Evolutionary conservation across 177 flowering plant species (phyloP), one percentile per base, ranked within the genome.

Genomic region (Vitis hybrid): DNA sequence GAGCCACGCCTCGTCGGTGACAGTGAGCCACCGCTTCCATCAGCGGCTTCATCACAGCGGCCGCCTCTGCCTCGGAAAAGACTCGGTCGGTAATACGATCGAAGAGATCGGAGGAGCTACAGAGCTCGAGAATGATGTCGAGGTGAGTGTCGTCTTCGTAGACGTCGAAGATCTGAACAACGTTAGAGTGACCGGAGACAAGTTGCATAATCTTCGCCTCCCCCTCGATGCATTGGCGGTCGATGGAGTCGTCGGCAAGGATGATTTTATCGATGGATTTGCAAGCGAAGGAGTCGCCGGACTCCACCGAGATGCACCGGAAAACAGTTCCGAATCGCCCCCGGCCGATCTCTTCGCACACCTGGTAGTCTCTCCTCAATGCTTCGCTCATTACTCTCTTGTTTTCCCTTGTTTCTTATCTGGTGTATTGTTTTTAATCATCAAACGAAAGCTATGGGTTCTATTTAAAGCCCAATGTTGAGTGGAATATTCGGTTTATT

Each of bases 1-100:
- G 97, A 1, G 83, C 86, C 5, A 92, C 86, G 51, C 96, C 94
- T 18, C 64, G 72, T 19, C 78, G 68, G 82, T 92, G 97, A 60
- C 91, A 86, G 74, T 90, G 86, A 4, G 86, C 81, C 10, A 90
- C 64, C 16, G 96, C 92, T 16, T 75, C 73, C 77, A 90, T 75
- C n/a, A 92, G 70, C 51, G 86, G 86, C 14, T 56, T 26, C 70
- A 86, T 72, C 19, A 85, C 60, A 12, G 74, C 29, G 2, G 79
- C 76, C 3, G 94, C 86, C 26, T 86, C 85, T 3, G 74, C 7
- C 72, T 91, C 97, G 10, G 84, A 12, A 55, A 87, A 69, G 1
- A 66, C 52, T 0, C 80, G 77, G 12, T 68, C 29, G 56, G 72
- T 49, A 53, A 89, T 53, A 1, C 80, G 78, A n/a, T 68, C 72